These are phyloP conservation scores for Ceratocystis papillata DNA, from an alignment of 2,329 filamentous ascomycete species.

Conservation along the genomic window DNA sequence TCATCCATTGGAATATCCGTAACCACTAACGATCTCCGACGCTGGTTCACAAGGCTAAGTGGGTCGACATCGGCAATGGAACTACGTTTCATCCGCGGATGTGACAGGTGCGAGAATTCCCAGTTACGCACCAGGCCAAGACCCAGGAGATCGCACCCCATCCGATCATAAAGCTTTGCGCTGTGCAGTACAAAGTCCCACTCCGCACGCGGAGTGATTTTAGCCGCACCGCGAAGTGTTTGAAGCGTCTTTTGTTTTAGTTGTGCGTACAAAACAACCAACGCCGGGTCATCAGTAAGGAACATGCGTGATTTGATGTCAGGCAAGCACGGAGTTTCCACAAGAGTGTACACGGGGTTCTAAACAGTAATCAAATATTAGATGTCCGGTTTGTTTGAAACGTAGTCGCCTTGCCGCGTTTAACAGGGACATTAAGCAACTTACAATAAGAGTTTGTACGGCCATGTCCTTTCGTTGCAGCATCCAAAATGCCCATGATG, in stretches of 20 bases:
- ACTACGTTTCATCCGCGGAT: constrained; percentile 36
- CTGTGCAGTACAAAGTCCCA: constrained; percentile 86
- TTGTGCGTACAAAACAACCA: constrained; percentile 78
- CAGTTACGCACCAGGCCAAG: constrained; percentile 74
- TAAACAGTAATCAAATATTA: constrained; percentile 30
- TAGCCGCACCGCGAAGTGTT: constrained; percentile 73
- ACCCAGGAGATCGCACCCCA: constrained; percentile 86
- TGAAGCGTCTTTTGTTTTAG: constrained; percentile 71
- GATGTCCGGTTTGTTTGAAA: not conserved
- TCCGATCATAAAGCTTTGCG: constrained; percentile 71
- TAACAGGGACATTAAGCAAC: constrained; percentile 29
- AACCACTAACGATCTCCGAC: constrained; percentile 68
- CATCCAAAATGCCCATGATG: constrained; percentile 94
- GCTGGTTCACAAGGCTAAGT: constrained; percentile 50
- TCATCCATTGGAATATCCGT: constrained; percentile 52
- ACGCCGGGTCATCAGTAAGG: constrained; percentile 78
- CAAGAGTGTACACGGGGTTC: constrained; percentile 66
- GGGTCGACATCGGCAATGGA: constrained; percentile 41
- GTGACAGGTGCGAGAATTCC: constrained; percentile 57
- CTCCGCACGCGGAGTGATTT: constrained; percentile 66
- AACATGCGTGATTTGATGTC: constrained; percentile 68
- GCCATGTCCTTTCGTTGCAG: constrained; percentile 71
- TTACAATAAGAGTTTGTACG: constrained; percentile 68
- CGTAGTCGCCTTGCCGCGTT: no score
- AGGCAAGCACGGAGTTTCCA: constrained; percentile 57